Percentiles rank a stretch among this genome's conserved stretches.
Evolutionary conservation across 441 rosid species (phyloP).

Genomic region (Populus tomentosa): DNA sequence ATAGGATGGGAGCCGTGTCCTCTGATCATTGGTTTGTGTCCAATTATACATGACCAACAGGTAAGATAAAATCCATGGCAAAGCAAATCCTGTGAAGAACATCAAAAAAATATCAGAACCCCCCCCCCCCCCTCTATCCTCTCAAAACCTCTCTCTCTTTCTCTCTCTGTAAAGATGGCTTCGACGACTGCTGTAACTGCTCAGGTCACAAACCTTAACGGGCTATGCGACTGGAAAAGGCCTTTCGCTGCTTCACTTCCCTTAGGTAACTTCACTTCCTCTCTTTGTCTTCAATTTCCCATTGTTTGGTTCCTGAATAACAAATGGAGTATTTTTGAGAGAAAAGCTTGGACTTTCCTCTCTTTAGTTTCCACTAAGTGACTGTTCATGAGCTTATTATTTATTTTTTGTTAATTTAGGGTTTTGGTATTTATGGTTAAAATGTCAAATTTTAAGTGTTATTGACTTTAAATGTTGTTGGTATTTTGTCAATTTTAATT

Average conservation of each 20-base stretch:
- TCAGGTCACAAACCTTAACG: conserved; percentile 23
- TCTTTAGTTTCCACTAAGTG: background rate
- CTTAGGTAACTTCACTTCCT: conserved; percentile 34
- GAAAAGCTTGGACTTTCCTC: background rate
- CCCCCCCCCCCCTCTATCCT: background rate
- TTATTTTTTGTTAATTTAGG: background rate
- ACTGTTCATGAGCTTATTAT: background rate
- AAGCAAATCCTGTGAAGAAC: background rate
- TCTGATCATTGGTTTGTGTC: background rate
- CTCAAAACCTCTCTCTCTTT: background rate
- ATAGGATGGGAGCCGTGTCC: background rate
- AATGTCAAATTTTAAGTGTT: background rate
- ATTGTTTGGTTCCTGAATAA: background rate
- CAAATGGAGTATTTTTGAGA: background rate
- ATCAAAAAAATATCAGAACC: background rate
- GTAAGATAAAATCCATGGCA: background rate
- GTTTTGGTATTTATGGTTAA: background rate
- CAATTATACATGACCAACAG: background rate
- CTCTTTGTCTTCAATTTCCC: background rate
- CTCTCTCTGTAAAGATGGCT: conserved; percentile 26
- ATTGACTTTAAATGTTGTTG: background rate
- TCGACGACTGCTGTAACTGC: conserved; percentile 33
- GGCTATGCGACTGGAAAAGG: conserved; percentile 30
- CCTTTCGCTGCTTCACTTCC: conserved; percentile 27
- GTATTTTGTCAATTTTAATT: background rate